Base-by-base conservation (phyloP, 768 basidiomycete species). In the Flagelloscypha sp. region DNA sequence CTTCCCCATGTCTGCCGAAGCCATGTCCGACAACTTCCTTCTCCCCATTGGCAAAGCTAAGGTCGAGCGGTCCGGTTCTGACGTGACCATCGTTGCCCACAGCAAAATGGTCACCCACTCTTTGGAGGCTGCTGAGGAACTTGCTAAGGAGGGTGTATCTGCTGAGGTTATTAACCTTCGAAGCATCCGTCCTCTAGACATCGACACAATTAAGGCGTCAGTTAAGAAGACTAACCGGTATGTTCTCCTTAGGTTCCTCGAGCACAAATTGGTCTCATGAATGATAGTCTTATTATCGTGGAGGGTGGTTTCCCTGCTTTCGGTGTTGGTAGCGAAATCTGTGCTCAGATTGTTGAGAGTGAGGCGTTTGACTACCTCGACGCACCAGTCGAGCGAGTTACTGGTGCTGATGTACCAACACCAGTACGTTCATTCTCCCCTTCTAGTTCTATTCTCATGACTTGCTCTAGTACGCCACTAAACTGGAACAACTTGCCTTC, bases 241-340 rank as follows among this genome's bases (percentile, higher is more conserved):
- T 42, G 75, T 55, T 12, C 11, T 12, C 16, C 18, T 19, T 37
- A 19, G 18, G 25, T 36, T 11, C 1, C 2, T 40, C 35, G n/a
- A 17, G 8, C 23, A 30, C 20, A 19, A 5, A 37, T 29, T 37
- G 38, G 5, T 30, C 16, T 23, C 6, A 35, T 33, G 48, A 24
- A 29, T 21, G 41, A 18, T 44, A 92, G 88, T 38, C 74, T 99
- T 44, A 70, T 99, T 36, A 87, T 85, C 38, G 93, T 90, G 33
- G 95, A 99, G 63, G 94, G 94, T 60, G 95, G 95, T 24, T 99
- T 95, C 89, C 95, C 95, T 24, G 81, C 76, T 33, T 98, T 97
- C 59, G 90, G 95, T 66, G 94, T 99, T 37, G 95, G 95, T 46
- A 93, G 90, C 49, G 95, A 99, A 63, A 94, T 99, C 51, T 88